phyloP scores from a whole-genome alignment of 2,329 filamentous ascomycete species.

The Penicillium sp. region DNA sequence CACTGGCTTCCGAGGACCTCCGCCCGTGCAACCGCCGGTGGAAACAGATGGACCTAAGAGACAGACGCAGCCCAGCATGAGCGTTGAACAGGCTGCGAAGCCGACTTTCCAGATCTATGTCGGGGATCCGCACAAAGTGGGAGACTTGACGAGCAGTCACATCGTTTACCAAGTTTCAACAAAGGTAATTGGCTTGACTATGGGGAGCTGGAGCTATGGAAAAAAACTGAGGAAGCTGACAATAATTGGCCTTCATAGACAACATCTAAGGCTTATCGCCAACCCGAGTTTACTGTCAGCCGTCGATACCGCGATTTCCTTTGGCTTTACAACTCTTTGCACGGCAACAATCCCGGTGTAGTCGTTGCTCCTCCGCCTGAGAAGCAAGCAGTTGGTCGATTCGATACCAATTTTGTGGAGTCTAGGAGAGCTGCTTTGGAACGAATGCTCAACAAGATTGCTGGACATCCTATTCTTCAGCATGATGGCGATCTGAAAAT shows the following conservation, averaged over 20 bases:
- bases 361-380: constrained; percentile 95
- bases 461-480: constrained; percentile 83
- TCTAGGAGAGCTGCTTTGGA: constrained; percentile 86
- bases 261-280: constrained; percentile 91
- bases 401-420: constrained; percentile 96
- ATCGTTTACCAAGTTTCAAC: constrained; percentile 97
- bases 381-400: constrained; percentile 94
- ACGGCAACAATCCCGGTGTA: constrained; percentile 90
- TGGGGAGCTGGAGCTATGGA: neutral
- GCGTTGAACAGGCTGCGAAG: constrained; percentile 88
- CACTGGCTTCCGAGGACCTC: constrained; percentile 62
- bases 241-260: constrained; percentile 57
- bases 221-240: neutral
- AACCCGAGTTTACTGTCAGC: constrained; percentile 88
- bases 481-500: constrained; percentile 93
- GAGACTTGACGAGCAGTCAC: constrained; percentile 92
- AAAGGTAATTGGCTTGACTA: constrained; percentile 58
- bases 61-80: constrained; percentile 73
- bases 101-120: constrained; percentile 88
- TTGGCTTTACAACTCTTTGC: constrained; percentile 94
- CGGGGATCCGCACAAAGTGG: constrained; percentile 96
- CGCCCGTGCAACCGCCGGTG: constrained; percentile 56
- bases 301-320: constrained; percentile 94
- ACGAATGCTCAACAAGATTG: constrained; percentile 96
- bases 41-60: constrained; percentile 48